These are phyloP conservation scores for Rhizopus stolonifer DNA, from an alignment of 371 early-diverging fungal genomes.

Conservation along the genomic window DNA sequence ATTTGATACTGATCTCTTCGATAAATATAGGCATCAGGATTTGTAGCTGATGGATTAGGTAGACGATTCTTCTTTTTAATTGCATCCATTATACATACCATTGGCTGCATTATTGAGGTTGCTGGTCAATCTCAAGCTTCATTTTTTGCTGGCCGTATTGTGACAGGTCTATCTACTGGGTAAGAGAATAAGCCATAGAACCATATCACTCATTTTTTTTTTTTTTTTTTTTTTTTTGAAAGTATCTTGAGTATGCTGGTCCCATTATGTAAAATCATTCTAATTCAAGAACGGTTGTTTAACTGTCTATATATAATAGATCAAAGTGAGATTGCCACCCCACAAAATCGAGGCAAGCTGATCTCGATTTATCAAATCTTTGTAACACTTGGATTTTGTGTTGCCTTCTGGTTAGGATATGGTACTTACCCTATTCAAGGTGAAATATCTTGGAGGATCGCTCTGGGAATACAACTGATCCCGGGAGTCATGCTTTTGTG, in stretches of 20 bases:
- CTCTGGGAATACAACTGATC: conserved; percentile 75
- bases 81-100: conserved; percentile 64
- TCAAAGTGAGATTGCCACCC: conserved; percentile 87
- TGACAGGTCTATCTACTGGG: conserved; percentile 65
- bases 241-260: conserved; percentile 42
- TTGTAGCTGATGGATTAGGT: conserved; percentile 38
- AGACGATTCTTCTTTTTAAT: conserved; percentile 39
- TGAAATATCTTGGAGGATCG: conserved; percentile 56
- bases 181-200: conserved; percentile 22
- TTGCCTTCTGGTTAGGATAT: conserved; percentile 45
- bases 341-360: conserved; percentile 83
- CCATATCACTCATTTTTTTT: not conserved
- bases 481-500: conserved; percentile 67
- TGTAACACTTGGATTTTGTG: conserved; percentile 66
- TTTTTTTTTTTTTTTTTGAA: too few relatives aligned
- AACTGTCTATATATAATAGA: too few relatives aligned
- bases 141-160: conserved; percentile 72
- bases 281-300: too few relatives aligned
- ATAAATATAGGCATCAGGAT: conserved; percentile 31
- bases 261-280: conserved; percentile 46
- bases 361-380: conserved; percentile 90
- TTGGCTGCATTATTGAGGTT: conserved; percentile 72
- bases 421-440: conserved; percentile 23
- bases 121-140: conserved; percentile 45
- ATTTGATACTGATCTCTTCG: conserved; percentile 47